Percentiles rank a stretch among this genome's conserved stretches.
phyloP scores from a whole-genome alignment of 108 stramenopile species.

The Schizochytrium sp. region DNA sequence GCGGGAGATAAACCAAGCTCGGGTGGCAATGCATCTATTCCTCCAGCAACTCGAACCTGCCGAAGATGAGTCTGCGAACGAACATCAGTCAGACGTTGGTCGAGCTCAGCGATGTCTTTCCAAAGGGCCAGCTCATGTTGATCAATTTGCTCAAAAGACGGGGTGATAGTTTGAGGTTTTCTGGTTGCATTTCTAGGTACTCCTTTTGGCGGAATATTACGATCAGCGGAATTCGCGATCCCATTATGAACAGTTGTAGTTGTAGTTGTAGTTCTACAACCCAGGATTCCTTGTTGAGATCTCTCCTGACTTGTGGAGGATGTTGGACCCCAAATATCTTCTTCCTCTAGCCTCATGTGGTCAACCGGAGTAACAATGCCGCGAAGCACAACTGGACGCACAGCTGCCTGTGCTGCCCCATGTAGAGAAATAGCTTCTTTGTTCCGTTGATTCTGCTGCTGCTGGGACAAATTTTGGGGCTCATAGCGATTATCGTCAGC shows the following conservation, averaged over 20 bases:
- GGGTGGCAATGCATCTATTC: not conserved
- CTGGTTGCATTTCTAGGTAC: not conserved
- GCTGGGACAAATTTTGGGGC: not conserved
- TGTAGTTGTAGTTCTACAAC: not conserved
- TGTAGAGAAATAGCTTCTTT: not conserved
- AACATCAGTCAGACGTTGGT: not conserved
- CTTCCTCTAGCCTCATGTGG: not conserved
- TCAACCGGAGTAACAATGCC: conserved; percentile 1
- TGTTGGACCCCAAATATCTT: not conserved
- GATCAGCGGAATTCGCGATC: not conserved
- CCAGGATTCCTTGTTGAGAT: not conserved
- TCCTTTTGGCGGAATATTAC: not conserved
- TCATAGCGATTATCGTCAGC: not conserved
- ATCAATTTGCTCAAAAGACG: not conserved
- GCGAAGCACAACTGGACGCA: not conserved
- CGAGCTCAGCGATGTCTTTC: not conserved
- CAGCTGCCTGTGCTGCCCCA: not conserved
- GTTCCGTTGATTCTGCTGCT: not conserved
- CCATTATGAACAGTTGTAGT: not conserved
- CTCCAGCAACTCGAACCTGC: not conserved
- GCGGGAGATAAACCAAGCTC: not conserved
- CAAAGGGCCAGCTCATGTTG: conserved; percentile 6
- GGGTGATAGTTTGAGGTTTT: not conserved
- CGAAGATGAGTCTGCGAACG: not conserved
- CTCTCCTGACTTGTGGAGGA: not conserved